Evolutionary conservation across 2,329 filamentous ascomycete species (phyloP), one percentile per base, ranked within the genome.

Genomic region (Colletotrichum musicola): DNA sequence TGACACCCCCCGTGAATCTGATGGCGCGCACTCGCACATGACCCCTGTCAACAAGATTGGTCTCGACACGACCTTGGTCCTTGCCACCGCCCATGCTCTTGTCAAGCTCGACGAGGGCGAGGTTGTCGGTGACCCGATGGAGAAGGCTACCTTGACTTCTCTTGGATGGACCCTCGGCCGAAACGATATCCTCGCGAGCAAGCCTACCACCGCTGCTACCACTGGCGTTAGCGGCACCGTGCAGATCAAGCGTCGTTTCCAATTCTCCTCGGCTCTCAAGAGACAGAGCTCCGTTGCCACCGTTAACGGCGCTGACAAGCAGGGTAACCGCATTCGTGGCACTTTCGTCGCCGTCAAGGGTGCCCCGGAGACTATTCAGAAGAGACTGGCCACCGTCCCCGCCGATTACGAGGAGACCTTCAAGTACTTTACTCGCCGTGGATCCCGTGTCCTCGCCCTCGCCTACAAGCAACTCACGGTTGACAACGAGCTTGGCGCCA

Each of bases 81-180:
- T 99, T 62, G 95, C 96, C 49, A 97, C 95, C 13, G 96, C 96
- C 2, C 96, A 99, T 78, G 96, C 96, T 49, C 85, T 99, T 30
- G 97, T 99, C 57, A 98, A 95, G 78, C 87, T 99, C 16, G 96
- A 99, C 73, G 96, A 99, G 78, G 96, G 96, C 20, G 96, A 99
- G 13, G 92, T 98, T 73, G 96, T 99, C 51, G 96, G 96, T 75
- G 96, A 99, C 77, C 96, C 96, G 2, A 99, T 99, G 96, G 96
- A 99, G 78, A 98, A 98, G 82, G 96, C 96, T 51, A 98, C 96
- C 1, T 84, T 99, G 30, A 85, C 87, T 56, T 94, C 95, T 64
- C 90, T 99, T 12, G 95, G 95, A 62, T 99, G 96, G 96, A 90
- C 88, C 64, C 87, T 99, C n/a, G 95, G 95, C 55, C 92, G 90